A percentile compares a stretch with the other conserved stretches of the same genome.
These are phyloP conservation scores for Pyrus betulifolia DNA, from an alignment of 306 rosid species.

Conservation along the genomic window DNA sequence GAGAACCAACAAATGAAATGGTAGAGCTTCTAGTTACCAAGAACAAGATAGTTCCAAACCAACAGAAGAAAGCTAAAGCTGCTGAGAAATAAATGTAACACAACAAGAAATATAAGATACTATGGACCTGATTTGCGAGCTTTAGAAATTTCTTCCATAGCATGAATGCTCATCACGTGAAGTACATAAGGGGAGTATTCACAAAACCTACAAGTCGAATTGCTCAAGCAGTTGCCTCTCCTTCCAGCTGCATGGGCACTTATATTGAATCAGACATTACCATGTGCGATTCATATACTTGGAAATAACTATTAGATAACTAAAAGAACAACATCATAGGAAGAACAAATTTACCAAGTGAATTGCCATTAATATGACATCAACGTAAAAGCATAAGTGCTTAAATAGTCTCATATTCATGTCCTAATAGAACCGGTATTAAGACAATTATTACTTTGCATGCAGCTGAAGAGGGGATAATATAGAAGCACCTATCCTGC, in stretches of 20 bases:
- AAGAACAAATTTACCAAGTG: background rate
- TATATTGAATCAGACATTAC: constrained; percentile 20
- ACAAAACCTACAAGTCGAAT: constrained; percentile 74
- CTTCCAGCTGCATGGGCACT: constrained; percentile 60
- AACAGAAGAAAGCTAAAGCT: background rate
- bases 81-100: background rate
- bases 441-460: background rate
- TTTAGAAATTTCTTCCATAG: constrained; percentile 89
- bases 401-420: background rate
- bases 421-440: background rate
- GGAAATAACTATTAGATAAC: background rate
- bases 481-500: constrained; percentile 2
- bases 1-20: background rate
- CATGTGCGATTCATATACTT: background rate
- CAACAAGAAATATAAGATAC: background rate
- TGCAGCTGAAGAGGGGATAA: background rate
- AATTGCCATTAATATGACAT: background rate
- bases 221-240: constrained; percentile 94
- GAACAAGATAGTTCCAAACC: background rate
- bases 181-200: constrained; percentile 88
- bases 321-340: background rate
- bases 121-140: constrained; percentile 76
- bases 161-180: constrained; percentile 98
- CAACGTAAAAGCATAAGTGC: background rate
- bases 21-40: background rate